Evolutionary conservation across 164 flowering plant genomes (phyloP), one percentile per base, ranked within the genome.

Genomic region (Annona squamosa): DNA sequence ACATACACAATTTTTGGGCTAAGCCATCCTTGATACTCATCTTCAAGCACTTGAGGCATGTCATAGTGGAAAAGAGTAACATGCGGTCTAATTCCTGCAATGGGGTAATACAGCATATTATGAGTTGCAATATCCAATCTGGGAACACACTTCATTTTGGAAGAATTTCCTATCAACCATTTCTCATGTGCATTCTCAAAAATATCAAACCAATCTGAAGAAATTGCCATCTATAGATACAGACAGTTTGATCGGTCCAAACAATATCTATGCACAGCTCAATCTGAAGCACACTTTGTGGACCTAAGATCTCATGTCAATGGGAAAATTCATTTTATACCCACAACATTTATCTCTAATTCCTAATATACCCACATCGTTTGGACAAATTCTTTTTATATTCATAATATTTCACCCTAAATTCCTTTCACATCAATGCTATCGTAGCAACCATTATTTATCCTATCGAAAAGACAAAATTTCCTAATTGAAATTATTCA

Each of bases 11-110:
- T 86, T 66, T 72, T 85, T 52, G 68, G 74, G 73, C 81, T 86
- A 42, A 89, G 65, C 90, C 91, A 92, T 79, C 93, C 93, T 69
- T 82, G 87, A 75, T 90, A 92, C 79, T 86, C 91, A 61, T 92
- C 93, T 81, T 92, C 91, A 48, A 92, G 93, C 46, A 75, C 87
- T 71, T 89, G 97, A 52, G 97, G 97, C 3, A 78, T 76, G 78
- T 92, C 95, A 56, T 56, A 65, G 48, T 88, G 83, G 76, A 72
- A 45, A 48, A 92, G 68, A 13, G 88, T 86, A 69, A 84, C 86
- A 78, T 89, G 89, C 7, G 97, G 90, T 71, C 88, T 82, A 70
- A 89, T 87, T 76, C 95, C 97, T 92, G 85, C 17, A 18, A 10
- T 52, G 9, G 6, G 59, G 59, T 4, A 16, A 52, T 52, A 52